Evolutionary conservation across 2,329 filamentous ascomycete genomes (phyloP), one percentile per base, ranked within the genome.

Genomic region (Trichoderma simmonsii): DNA sequence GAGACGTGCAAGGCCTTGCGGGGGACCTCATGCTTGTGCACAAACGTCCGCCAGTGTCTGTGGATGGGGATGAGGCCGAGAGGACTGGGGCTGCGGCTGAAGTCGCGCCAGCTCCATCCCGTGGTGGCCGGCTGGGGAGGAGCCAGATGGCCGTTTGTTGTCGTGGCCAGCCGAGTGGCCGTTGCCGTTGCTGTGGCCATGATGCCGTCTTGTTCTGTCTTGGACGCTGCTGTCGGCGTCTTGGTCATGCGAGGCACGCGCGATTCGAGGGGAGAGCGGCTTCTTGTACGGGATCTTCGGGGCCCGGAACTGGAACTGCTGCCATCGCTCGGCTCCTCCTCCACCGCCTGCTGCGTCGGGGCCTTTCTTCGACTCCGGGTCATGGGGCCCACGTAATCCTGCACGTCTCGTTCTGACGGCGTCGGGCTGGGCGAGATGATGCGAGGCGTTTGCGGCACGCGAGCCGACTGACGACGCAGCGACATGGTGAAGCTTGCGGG

Each of bases 1-100:
- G 95, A 98, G 71, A 98, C 93, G 81, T 99, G 96, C 48, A 99
- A 87, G 54, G 91, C 85, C 82, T 99, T 99, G 77, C 96, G 92
- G 11, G 96, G 96, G 68, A 99, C 95, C 83, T 99, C 96, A 82
- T 99, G 95, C 78, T 94, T 94, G 86, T 99, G 96, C 74, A 97
- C 93, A 79, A 99, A 94, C 32, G 88, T 92, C 77, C 94, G 89
- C 89, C 96, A 99, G 79, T 96, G 92, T 73, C 93, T 88, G 81
- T 99, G 96, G 77, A 99, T 95, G 3, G 96, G 96, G 73, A 99
- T 99, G 63, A 98, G 86, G 9, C 96, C 96, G 5, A 98, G 87
- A 11, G 96, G 96, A 77, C 93, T 97, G 3, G 96, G 96, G 76
- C 94, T 97, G 74, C 96, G 89, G 77, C 94, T 97, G 80, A 98